phyloP scores from a whole-genome alignment of 2,329 filamentous ascomycete species.

The Claviceps sp. region DNA sequence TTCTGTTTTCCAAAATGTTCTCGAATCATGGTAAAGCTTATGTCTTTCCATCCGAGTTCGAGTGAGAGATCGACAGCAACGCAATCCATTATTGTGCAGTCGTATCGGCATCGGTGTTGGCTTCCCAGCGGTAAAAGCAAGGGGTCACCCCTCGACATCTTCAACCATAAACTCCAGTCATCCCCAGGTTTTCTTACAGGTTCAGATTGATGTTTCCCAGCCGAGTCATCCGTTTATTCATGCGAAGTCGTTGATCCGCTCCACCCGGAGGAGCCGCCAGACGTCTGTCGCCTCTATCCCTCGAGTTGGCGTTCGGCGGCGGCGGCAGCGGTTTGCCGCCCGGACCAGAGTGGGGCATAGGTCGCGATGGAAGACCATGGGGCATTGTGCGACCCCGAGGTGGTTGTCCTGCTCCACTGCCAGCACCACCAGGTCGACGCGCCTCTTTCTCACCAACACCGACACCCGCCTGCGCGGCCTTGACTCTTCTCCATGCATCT shows the following conservation, averaged over 20 bases:
- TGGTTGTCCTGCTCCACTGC: not conserved
- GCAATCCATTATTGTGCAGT: no score
- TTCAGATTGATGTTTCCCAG: constrained; percentile 23
- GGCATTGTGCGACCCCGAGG: constrained; percentile 13
- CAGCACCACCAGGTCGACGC: constrained; percentile 2
- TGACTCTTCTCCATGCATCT: constrained; percentile 54
- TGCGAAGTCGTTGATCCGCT: constrained; percentile 23
- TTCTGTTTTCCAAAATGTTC: no score
- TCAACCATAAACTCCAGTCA: not conserved
- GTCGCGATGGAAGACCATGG: constrained; percentile 9
- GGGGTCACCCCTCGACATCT: no score
- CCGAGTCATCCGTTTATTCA: constrained; percentile 51
- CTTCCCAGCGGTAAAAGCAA: no score
- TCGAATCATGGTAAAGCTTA: no score
- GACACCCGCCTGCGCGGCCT: constrained; percentile 14
- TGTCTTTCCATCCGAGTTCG: no score
- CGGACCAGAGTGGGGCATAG: constrained; percentile 7
- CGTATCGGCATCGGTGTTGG: no score
- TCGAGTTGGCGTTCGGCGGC: constrained; percentile 1
- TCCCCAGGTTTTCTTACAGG: not conserved
- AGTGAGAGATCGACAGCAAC: no score
- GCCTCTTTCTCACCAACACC: constrained; percentile 4
- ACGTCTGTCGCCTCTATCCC: constrained; percentile 8
- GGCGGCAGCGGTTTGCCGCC: constrained; percentile 1
- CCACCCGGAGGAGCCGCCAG: constrained; percentile 4